Base-by-base conservation (phyloP, 345 rosid genomes). In the Salix arbutifolia region DNA sequence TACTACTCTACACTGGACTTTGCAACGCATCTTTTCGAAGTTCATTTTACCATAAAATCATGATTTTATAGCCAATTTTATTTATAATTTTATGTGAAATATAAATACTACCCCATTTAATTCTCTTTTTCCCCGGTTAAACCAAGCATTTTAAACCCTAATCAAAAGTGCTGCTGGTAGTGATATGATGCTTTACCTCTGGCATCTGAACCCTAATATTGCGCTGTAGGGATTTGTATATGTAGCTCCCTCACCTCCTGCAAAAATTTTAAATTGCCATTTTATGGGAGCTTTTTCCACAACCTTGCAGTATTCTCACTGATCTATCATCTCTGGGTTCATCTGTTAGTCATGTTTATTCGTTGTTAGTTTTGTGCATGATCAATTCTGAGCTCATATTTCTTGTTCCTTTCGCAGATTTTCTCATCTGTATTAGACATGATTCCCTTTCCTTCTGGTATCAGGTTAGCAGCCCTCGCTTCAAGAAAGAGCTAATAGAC, bases 381-480 rank as follows among this genome's bases (percentile, higher is more conserved):
- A 21, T 72, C 23, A 40, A 14, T 5, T 25, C 58, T 42, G 25
- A 67, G 19, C 31, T 40, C 11, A 66, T 28, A 5, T 71, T n/a
- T 65, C 23, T 80, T 75, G 53, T 60, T 56, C 25, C 52, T 60
- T 78, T 46, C 74, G 74, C 91, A 95, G 98, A 93, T 95, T 79
- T 77, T 95, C 61, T 73, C 86, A 56, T 74, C 79, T 67, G 94
- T 93, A 33, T 78, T 90, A 77, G 97, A 93, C 81, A 83, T 87
- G 87, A 81, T 91, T 71, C 96, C 99, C 69, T 85, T 85, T 77
- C 79, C 92, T 69, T 84, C 75, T 67, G 88, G 91, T 73, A 86
- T 95, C 73, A 86, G 91, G 86, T 83, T 91, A 80, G 96, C 98
- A 35, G 91, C 91, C 67, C 88, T 91, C 81, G 99, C 98, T 78